A percentile compares a stretch with the other conserved stretches of the same genome.
phyloP scores from a whole-genome alignment of 331 rosid species.

The Quercus tomentella region DNA sequence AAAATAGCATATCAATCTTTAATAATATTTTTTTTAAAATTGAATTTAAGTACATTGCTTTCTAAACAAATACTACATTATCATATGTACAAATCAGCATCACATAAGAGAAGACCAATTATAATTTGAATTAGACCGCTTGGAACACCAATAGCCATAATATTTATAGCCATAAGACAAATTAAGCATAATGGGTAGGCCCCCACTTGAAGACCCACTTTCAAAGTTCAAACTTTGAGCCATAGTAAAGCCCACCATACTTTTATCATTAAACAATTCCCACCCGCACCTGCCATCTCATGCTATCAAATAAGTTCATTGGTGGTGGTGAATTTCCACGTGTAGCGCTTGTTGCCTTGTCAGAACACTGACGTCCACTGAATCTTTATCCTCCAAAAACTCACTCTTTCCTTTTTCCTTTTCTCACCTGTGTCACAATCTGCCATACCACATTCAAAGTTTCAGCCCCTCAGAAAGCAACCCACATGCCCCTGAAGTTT shows the following conservation, averaged over 20 bases:
- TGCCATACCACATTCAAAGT: not conserved
- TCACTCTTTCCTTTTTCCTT: not conserved
- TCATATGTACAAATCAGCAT: constrained; percentile 22
- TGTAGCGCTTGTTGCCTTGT: not conserved
- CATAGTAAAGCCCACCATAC: constrained; percentile 3
- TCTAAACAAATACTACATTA: constrained; percentile 11
- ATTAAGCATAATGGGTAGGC: constrained; percentile 20
- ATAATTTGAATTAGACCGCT: constrained; percentile 19
- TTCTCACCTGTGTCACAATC: constrained; percentile 7
- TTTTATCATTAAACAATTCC: constrained; percentile 8
- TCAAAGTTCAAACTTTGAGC: too few species aligned
- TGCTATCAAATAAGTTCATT: constrained; percentile 1
- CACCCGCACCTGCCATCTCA: not conserved
- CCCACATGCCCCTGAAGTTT: constrained; percentile 1
- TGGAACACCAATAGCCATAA: constrained; percentile 1
- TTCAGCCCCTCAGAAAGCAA: not conserved
- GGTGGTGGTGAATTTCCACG: not conserved
- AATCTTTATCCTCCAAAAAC: not conserved
- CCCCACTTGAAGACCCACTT: constrained; percentile 23
- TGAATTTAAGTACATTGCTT: constrained; percentile 21
- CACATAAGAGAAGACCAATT: constrained; percentile 1
- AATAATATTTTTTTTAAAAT: not conserved
- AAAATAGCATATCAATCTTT: constrained; percentile 16
- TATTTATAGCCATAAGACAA: not conserved
- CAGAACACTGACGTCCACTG: constrained; percentile 7